Base-by-base conservation (phyloP, 305 asterid genomes). In the Fraxinus platypoda region DNA sequence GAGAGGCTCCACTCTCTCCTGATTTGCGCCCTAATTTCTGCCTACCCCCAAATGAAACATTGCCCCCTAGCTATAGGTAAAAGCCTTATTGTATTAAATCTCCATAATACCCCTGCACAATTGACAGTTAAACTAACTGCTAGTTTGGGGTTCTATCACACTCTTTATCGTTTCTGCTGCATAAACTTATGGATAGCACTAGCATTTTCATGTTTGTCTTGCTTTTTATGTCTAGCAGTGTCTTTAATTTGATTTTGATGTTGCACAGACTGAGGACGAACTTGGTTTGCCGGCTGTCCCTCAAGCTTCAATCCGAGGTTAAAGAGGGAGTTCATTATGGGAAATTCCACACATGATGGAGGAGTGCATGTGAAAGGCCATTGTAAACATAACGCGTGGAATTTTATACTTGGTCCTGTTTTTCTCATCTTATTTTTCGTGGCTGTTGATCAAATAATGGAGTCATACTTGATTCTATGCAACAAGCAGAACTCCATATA, bases 281-380 rank as follows among this genome's bases (percentile, higher is more conserved):
- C 89, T 96, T 68, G 98, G 98, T 66, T 86, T 96, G 79, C 98
- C 98, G 49, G 91, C 98, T n/a, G 99, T 96, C 78, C 98, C 99
- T 9, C 90, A 82, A 59, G 98, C 98, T 77, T 91, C 98, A 11
- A 93, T 96, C 74, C 97, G 98, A 81, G 97, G 91, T 54, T 96
- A 90, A 84, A 76, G 84, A 57, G 59, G 82, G 73, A 80, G 82
- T 49, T 76, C 25, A 41, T 80, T 25, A 13, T 46, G 74, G 17
- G 85, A 81, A 35, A 35, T 33, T 68, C 28, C 49, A 75, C 38
- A 70, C 75, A 1, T 1, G 41, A 9, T 6, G 12, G 19, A 74
- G 35, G 15, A 21, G 26, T 30, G 11, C 75, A 0, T 31, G 75
- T 71, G 75, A 21, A 71, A 30, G 75, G 41, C 64, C 75, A 5